phyloP scores from a whole-genome alignment of 2,329 filamentous ascomycete genomes.

The Amylocarpus encephaloides region DNA sequence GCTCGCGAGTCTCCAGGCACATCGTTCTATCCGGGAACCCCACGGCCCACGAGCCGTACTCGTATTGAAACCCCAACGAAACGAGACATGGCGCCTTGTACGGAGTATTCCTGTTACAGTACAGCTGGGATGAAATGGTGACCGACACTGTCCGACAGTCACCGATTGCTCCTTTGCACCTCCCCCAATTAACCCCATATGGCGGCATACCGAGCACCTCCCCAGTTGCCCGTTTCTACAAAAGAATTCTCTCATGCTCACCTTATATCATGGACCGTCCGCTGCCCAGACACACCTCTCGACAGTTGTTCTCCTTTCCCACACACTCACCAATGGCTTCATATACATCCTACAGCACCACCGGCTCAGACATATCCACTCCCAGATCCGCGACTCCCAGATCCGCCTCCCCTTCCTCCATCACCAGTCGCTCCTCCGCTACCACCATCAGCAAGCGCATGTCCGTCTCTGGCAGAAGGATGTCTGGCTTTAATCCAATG shows the following conservation, averaged over 20 bases:
- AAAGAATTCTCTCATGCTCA: constrained; percentile 11
- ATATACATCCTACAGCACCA: constrained; percentile 20
- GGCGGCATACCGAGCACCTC: too few relatives aligned
- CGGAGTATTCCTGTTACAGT: too few relatives aligned
- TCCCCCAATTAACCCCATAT: too few relatives aligned
- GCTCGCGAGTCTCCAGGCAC: too few relatives aligned
- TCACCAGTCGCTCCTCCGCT: constrained; percentile 23
- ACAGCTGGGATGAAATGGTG: background rate
- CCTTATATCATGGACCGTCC: constrained; percentile 20
- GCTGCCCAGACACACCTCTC: constrained; percentile 5
- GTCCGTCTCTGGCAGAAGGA: constrained; percentile 25
- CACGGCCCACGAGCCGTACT: background rate
- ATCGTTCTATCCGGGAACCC: too few relatives aligned
- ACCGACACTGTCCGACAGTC: too few relatives aligned
- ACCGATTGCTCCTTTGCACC: too few relatives aligned
- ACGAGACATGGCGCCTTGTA: constrained; percentile 16
- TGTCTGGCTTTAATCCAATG: constrained; percentile 26
- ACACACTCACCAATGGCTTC: constrained; percentile 23
- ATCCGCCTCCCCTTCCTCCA: constrained; percentile 27
- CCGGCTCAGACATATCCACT: constrained; percentile 24
- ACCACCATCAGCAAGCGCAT: constrained; percentile 26
- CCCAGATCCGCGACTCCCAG: constrained; percentile 27
- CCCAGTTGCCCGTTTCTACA: constrained; percentile 15
- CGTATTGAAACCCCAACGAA: constrained; percentile 28
- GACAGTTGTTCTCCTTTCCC: constrained; percentile 6